A percentile compares a stretch with the other conserved stretches of the same genome.
phyloP scores from a whole-genome alignment of 768 basidiomycete species.

The Kwoniella mangroviensis region DNA sequence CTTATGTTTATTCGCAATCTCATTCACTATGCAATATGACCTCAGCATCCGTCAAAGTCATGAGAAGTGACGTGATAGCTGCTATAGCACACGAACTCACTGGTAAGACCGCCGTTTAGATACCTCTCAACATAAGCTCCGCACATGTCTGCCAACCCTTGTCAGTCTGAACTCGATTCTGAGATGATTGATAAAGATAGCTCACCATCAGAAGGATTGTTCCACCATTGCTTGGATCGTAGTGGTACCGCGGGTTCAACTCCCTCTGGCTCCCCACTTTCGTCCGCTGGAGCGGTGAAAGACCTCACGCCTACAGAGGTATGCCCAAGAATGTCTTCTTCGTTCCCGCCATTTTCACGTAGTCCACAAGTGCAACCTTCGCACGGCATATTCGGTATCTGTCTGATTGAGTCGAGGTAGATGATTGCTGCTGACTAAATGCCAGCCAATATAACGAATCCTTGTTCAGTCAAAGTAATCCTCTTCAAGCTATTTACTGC shows the following conservation, averaged over 20 bases:
- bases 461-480: no score
- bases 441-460: no score
- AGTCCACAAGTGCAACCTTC: constrained; percentile 8
- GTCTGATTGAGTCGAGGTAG: not conserved
- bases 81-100: not conserved
- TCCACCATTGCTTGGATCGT: constrained; percentile 50
- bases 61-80: no score
- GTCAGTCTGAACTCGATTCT: not conserved
- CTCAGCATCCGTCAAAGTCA: no score
- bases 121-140: constrained; percentile 47
- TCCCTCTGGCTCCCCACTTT: constrained; percentile 25
- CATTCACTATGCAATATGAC: constrained; percentile 39
- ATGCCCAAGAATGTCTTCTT: not conserved
- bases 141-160: constrained; percentile 36
- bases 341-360: not conserved
- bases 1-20: constrained; percentile 43
- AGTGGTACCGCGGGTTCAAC: constrained; percentile 48
- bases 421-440: no score
- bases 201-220: constrained; percentile 45
- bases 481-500: no score
- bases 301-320: not conserved
- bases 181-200: not conserved
- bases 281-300: constrained; percentile 43
- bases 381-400: constrained; percentile 2
- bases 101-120: constrained; percentile 44